Percentiles rank a stretch among this genome's conserved stretches.
These are phyloP conservation scores for Bruguiera sexangula DNA, from an alignment of 345 rosid species.

Conservation along the genomic window DNA sequence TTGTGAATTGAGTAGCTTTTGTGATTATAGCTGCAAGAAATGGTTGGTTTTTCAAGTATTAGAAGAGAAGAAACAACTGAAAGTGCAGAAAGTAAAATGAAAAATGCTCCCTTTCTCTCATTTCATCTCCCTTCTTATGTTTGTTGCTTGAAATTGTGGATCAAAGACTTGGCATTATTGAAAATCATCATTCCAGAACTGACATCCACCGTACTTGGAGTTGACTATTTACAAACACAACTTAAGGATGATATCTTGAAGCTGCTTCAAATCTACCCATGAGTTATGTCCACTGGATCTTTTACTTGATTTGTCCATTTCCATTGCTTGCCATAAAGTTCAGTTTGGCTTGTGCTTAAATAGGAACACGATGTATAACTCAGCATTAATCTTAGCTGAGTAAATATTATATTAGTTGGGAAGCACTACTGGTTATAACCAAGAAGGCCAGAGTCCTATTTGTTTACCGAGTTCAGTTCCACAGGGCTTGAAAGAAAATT, in stretches of 20 bases:
- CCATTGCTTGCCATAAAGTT: background rate
- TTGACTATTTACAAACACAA: too few relatives aligned
- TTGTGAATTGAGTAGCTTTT: background rate
- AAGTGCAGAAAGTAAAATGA: background rate
- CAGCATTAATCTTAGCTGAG: background rate
- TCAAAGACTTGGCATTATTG: too few relatives aligned
- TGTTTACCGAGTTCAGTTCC: too few relatives aligned
- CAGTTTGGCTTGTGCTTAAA: background rate
- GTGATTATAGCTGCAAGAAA: background rate
- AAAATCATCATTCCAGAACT: too few relatives aligned
- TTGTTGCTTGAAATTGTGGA: background rate
- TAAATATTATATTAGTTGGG: background rate
- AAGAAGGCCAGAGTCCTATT: background rate
- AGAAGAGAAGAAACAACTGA: background rate
- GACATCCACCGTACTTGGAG: too few relatives aligned
- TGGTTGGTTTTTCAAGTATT: background rate
- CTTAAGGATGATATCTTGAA: too few relatives aligned
- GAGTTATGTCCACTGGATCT: background rate
- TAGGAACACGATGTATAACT: background rate
- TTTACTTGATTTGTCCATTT: background rate
- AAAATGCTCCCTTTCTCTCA: background rate
- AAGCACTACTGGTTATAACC: background rate
- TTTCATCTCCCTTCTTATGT: background rate
- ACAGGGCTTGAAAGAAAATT: too few relatives aligned
- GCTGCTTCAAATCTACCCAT: background rate